Evolutionary conservation across 192 early-diverging fungal genomes (phyloP), one percentile per base, ranked within the genome.

Genomic region (Backusella macrospora): DNA sequence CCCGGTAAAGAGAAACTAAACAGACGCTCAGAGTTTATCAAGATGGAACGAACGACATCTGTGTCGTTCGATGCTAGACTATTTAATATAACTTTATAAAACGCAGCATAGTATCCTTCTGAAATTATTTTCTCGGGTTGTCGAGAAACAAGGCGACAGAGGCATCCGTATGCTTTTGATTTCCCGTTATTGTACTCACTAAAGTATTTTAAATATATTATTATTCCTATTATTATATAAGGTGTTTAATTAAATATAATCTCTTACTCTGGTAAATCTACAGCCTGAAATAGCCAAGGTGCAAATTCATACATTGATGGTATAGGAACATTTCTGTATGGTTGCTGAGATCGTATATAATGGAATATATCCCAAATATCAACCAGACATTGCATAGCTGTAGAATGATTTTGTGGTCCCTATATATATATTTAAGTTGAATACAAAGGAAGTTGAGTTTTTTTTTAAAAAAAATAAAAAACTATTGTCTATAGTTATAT

Each of bases 81-180:
- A 87, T 91, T 89, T 7, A 91, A 75, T 18, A 95, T 44, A 12
- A 88, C 70, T 63, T 82, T 73, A 76, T 96, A 96, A 77, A 96
- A 96, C 47, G 92, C 83, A 0, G 84, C 55, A 76, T 89, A 89
- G 64, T 85, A 89, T 29, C 84, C 79, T 6, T 83, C 75, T 48
- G 87, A 75, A 62, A 92, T 76, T 2, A 77, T 70, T 71, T 92
- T 88, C 65, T 95, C 92, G 46, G 89, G 88, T 34, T 88, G 74
- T 29, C 88, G 86, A 71, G 89, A 93, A 86, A 96, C 91, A 72
- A 94, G 85, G 21, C 89, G 77, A 72, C 95, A 95, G 12, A 96
- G 74, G 47, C 82, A 82, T 7, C 90, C 91, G 76, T 83, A 89
- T 1, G 94, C 94, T 1, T 83, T 73, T 16, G 86, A 86, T 18